A percentile compares a stretch with the other conserved stretches of the same genome.
These are phyloP conservation scores for Colletotrichum salicis DNA, from an alignment of 2,329 filamentous ascomycete species.

Conservation along the genomic window DNA sequence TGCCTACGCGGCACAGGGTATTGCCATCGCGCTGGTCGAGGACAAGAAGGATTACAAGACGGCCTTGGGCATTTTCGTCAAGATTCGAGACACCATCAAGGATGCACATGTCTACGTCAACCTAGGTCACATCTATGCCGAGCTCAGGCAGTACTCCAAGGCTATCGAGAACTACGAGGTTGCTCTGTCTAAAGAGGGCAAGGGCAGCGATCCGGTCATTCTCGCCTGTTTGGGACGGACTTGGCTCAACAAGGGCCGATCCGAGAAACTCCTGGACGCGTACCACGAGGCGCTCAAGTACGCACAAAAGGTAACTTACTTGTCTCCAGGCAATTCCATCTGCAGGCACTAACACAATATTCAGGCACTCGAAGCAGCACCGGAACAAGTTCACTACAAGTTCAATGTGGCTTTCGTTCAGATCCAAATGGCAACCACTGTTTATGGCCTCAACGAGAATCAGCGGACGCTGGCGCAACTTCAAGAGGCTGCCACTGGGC, in stretches of 20 bases:
- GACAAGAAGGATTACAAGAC: constrained; percentile 89
- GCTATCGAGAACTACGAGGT: constrained; percentile 95
- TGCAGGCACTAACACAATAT: constrained; percentile 39
- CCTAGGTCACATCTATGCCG: constrained; percentile 90
- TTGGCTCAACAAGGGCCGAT: constrained; percentile 83
- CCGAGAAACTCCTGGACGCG: constrained; percentile 67
- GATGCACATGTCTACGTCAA: constrained; percentile 92
- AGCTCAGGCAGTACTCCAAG: constrained; percentile 88
- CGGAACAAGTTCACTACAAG: constrained; percentile 89
- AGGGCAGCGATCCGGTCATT: constrained; percentile 78
- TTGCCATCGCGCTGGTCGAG: constrained; percentile 93
- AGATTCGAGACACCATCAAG: constrained; percentile 88
- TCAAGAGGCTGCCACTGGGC: constrained; percentile 79
- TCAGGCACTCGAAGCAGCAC: constrained; percentile 79
- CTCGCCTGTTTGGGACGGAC: constrained; percentile 88
- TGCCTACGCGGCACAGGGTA: constrained; percentile 93
- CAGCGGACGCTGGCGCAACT: constrained; percentile 84
- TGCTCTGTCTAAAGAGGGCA: constrained; percentile 81
- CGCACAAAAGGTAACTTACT: constrained; percentile 67
- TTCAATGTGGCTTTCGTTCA: constrained; percentile 99
- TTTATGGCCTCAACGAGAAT: constrained; percentile 79
- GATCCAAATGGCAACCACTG: constrained; percentile 87
- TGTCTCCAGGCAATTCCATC: background rate
- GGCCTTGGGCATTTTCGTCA: constrained; percentile 88
- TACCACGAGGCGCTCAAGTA: constrained; percentile 68